Evolutionary conservation across 2,329 filamentous ascomycete species (phyloP).

Genomic region (Pseudogymnoascus sp.): DNA sequence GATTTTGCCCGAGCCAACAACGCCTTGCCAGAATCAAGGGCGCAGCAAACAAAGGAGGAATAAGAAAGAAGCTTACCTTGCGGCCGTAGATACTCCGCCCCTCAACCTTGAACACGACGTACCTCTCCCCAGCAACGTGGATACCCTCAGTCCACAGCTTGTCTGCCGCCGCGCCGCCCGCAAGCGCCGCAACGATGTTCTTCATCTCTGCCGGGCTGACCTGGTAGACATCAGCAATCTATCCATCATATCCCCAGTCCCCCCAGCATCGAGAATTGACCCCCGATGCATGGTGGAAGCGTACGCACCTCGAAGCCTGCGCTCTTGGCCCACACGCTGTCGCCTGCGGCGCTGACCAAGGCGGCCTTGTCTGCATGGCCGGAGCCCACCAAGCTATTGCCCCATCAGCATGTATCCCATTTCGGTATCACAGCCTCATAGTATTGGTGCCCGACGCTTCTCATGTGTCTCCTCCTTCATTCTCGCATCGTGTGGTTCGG

Average conservation of each 20-base stretch:
- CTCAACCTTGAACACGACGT: constrained; percentile 66
- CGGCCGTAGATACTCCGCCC: constrained; percentile 77
- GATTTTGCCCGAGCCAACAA: neutral
- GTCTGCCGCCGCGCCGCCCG: constrained; percentile 43
- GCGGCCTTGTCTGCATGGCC: constrained; percentile 76
- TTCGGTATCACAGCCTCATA: neutral
- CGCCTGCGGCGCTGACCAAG: constrained; percentile 73
- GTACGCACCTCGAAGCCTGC: constrained; percentile 47
- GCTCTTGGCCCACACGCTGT: constrained; percentile 69
- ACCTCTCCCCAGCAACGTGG: constrained; percentile 69
- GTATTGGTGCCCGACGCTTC: neutral
- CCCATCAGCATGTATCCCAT: constrained; percentile 17
- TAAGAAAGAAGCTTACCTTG: constrained; percentile 52
- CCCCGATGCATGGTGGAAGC: neutral
- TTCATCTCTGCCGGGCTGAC: constrained; percentile 53
- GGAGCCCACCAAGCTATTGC: constrained; percentile 64
- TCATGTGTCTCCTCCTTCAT: neutral
- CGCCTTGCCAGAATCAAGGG: neutral
- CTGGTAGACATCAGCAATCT: constrained; percentile 31
- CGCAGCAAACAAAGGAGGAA: neutral
- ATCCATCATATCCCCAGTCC: neutral
- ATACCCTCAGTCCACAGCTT: constrained; percentile 65
- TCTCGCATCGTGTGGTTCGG: constrained; percentile 1
- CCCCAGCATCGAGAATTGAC: neutral
- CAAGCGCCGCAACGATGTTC: constrained; percentile 46